phyloP scores from a whole-genome alignment of 106 monocot species.

The Dioscorea zingiberensis region DNA sequence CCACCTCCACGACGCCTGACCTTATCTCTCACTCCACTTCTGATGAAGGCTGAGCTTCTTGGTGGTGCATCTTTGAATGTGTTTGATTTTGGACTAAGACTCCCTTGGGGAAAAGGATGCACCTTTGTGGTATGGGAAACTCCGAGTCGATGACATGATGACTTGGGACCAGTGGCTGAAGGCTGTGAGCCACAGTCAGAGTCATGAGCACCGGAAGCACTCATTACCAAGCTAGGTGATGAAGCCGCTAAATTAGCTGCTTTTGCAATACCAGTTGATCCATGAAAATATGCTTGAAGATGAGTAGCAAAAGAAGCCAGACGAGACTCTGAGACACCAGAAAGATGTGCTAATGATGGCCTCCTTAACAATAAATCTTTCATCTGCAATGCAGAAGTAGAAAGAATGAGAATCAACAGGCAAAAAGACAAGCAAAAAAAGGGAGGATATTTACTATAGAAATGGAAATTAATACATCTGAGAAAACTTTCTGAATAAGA shows the following conservation, averaged over 20 bases:
- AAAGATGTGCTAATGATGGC: conserved; percentile 71
- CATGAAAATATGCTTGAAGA: conserved; percentile 58
- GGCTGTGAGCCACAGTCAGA: conserved; percentile 7
- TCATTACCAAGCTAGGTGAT: conserved; percentile 4
- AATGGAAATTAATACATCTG: no score
- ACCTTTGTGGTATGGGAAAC: conserved; percentile 23
- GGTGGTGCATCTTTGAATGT: conserved; percentile 46
- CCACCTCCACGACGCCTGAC: conserved; percentile 22
- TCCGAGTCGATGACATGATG: conserved; percentile 10
- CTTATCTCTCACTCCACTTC: conserved; percentile 28
- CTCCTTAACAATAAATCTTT: conserved; percentile 61
- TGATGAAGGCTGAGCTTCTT: conserved; percentile 11
- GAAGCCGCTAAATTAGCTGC: conserved; percentile 15
- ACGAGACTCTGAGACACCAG: conserved; percentile 68
- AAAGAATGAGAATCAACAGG: neutral
- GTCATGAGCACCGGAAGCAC: conserved; percentile 4
- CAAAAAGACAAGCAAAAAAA: neutral
- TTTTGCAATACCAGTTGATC: conserved; percentile 16
- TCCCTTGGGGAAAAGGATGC: conserved; percentile 24
- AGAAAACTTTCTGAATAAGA: no score
- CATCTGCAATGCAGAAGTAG: conserved; percentile 44
- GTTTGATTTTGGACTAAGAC: conserved; percentile 46
- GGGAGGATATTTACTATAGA: no score
- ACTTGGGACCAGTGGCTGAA: conserved; percentile 14
- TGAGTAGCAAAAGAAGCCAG: conserved; percentile 83